phyloP scores from a whole-genome alignment of 768 basidiomycete genomes.

The Agrocybe praecox region DNA sequence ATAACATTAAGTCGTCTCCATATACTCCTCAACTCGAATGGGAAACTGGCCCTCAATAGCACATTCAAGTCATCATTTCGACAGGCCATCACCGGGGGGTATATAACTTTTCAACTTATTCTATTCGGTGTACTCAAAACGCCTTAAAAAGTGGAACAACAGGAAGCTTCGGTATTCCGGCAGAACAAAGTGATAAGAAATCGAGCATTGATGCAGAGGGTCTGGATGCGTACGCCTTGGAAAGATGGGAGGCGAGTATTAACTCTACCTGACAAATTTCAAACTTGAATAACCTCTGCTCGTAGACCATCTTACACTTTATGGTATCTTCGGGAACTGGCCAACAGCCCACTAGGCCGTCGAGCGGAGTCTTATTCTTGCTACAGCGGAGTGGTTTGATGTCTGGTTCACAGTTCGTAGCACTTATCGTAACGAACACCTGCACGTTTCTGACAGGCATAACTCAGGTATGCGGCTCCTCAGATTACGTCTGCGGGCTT shows the following conservation, averaged over 20 bases:
- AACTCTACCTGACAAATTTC: background rate
- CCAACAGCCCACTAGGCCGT: conserved; percentile 74
- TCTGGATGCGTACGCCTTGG: conserved; percentile 81
- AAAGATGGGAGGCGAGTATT: conserved; percentile 83
- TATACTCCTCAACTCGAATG: conserved; percentile 61
- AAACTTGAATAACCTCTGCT: background rate
- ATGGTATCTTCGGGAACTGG: conserved; percentile 94
- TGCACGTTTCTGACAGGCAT: conserved; percentile 12
- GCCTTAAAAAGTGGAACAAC: conserved; percentile 58
- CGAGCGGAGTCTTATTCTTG: conserved; percentile 81
- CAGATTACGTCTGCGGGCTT: conserved; percentile 95
- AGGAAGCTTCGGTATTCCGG: conserved; percentile 84
- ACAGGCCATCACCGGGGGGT: conserved; percentile 90
- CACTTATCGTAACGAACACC: background rate
- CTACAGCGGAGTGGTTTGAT: conserved; percentile 87
- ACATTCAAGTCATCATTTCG: conserved; percentile 81
- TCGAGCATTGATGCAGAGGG: conserved; percentile 54
- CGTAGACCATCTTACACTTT: conserved; percentile 92
- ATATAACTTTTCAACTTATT: conserved; percentile 9
- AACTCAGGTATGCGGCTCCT: conserved; percentile 52
- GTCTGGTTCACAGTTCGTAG: conserved; percentile 64
- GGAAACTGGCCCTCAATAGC: conserved; percentile 69
- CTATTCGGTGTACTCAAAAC: conserved; percentile 8
- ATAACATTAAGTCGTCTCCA: conserved; percentile 65
- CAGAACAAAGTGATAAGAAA: conserved; percentile 64